These are phyloP conservation scores for Carex scoparia DNA, from an alignment of 176 grass and related monocot genomes.

Conservation along the genomic window DNA sequence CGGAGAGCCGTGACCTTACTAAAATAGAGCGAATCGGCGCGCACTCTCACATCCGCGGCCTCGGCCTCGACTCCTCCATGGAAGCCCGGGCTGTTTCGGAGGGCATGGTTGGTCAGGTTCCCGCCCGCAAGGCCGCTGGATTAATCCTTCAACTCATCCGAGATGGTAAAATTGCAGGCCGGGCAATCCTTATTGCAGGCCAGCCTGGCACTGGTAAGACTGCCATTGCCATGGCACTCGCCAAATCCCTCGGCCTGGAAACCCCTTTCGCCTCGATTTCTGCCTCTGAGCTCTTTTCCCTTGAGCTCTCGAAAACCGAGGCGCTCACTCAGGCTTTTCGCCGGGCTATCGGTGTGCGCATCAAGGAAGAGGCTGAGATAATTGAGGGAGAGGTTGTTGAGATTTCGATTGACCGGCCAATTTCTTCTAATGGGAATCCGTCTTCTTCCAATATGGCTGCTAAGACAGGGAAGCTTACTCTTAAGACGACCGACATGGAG, in stretches of 20 bases:
- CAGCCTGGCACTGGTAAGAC: slow-evolving; percentile 96
- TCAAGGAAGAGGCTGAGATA: slow-evolving; percentile 98
- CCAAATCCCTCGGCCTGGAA: slow-evolving; percentile 84
- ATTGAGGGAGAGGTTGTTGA: slow-evolving; percentile 99
- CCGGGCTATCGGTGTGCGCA: slow-evolving; percentile 82
- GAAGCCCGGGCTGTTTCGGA: slow-evolving; percentile 81
- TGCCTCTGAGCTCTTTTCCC: slow-evolving; percentile 86
- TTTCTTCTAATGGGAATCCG: slow-evolving; percentile 12
- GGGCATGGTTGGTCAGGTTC: slow-evolving; percentile 95
- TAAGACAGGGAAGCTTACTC: slow-evolving; percentile 70
- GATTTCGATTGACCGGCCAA: slow-evolving; percentile 79
- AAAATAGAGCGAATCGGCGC: slow-evolving; percentile 91
- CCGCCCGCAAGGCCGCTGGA: slow-evolving; percentile 65
- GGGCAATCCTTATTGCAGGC: slow-evolving; percentile 76
- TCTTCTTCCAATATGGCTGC: slow-evolving; percentile 30
- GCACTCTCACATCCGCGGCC: slow-evolving; percentile 96
- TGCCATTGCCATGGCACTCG: slow-evolving; percentile 88
- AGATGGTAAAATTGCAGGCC: slow-evolving; percentile 76
- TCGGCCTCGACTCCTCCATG: slow-evolving; percentile 74
- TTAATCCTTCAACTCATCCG: slow-evolving; percentile 89
- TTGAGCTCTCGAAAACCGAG: slow-evolving; percentile 92
- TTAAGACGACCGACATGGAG: slow-evolving; percentile 96
- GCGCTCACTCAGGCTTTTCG: slow-evolving; percentile 88
- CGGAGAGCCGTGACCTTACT: slow-evolving; percentile 88
- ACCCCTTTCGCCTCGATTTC: slow-evolving; percentile 86